Base-by-base conservation (phyloP, 768 basidiomycete species). In the Kondoa subrosea region DNA sequence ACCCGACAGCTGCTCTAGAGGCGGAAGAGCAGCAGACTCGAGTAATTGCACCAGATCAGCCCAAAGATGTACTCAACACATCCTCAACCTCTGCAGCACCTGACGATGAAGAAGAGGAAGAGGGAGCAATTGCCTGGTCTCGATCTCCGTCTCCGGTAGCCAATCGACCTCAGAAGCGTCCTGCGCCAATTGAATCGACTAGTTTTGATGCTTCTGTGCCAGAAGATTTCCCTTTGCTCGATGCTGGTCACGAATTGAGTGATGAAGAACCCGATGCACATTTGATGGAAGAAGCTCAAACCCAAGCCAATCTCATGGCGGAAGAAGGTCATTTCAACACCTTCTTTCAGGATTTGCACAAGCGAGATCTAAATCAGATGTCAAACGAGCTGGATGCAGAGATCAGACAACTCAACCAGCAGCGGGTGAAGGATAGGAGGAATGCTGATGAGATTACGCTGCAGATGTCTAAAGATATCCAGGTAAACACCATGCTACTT, bases 361-460 rank as follows among this genome's bases (percentile, higher is more conserved):
- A 89, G 4, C 85, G 83, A 69, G 84, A 91, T 74, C 77, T 97
- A 61, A 85, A 88, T 34, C 82, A 85, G 56, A 87, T 93, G 56
- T 82, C 86, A 67, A 81, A 81, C 65, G 95, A 97, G 77, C 91
- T 97, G 57, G 89, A 95, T 75, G 86, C 87, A 60, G 95, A 99
- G 77, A 90, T 99, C 69, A 81, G 81, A 70, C 80, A 81, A 14
- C 79, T 99, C 57, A 85, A 91, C 75, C 81, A 84, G 76, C 87
- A 92, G 78, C 83, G 84, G 75, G 92, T 89, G 76, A 84, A 84
- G 32, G 90, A 91, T 26, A 85, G 91, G 84, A 82, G 92, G 14
- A 92, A 96, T 78, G 87, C 90, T 1, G 95, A 96, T 74, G 91
- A 96, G 74, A 84, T 97, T 71, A 91, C 90, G 1, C 87, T 89